Evolutionary conservation across 306 rosid genomes (phyloP).

Genomic region (Begonia peltatifolia): DNA sequence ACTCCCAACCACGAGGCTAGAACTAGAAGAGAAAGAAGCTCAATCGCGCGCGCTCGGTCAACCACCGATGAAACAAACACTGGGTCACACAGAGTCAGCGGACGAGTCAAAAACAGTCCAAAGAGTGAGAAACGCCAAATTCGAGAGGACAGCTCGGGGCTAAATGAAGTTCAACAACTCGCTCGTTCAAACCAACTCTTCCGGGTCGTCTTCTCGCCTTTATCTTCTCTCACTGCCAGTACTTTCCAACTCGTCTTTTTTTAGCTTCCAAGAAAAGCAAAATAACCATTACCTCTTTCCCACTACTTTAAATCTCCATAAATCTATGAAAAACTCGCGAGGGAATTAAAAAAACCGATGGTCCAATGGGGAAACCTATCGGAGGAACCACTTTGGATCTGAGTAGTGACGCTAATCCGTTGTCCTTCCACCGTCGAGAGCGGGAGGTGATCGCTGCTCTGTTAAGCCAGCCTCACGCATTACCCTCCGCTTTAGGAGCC

Average conservation of each 20-base stretch:
- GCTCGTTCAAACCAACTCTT: slow-evolving; percentile 29
- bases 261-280: slow-evolving; percentile 70
- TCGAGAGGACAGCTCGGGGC: not conserved
- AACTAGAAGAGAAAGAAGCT: not conserved
- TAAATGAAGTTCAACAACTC: slow-evolving; percentile 17
- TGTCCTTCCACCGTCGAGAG: slow-evolving; percentile 15
- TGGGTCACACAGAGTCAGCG: not conserved
- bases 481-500: slow-evolving; percentile 3
- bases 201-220: slow-evolving; percentile 3
- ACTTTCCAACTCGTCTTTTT: slow-evolving; percentile 10
- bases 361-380: too few species aligned
- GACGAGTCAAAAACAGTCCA: slow-evolving; percentile 55
- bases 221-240: not conserved
- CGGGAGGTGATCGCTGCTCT: slow-evolving; percentile 19
- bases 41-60: not conserved
- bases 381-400: too few species aligned
- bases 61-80: not conserved
- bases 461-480: slow-evolving; percentile 23
- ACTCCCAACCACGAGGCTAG: not conserved
- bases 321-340: too few species aligned
- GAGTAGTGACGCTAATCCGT: not conserved
- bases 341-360: too few species aligned
- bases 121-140: not conserved
- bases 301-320: too few species aligned
- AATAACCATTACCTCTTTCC: not conserved